Evolutionary conservation across 2,329 filamentous ascomycete species (phyloP).

Genomic region (Cercospora zeae-maydis): DNA sequence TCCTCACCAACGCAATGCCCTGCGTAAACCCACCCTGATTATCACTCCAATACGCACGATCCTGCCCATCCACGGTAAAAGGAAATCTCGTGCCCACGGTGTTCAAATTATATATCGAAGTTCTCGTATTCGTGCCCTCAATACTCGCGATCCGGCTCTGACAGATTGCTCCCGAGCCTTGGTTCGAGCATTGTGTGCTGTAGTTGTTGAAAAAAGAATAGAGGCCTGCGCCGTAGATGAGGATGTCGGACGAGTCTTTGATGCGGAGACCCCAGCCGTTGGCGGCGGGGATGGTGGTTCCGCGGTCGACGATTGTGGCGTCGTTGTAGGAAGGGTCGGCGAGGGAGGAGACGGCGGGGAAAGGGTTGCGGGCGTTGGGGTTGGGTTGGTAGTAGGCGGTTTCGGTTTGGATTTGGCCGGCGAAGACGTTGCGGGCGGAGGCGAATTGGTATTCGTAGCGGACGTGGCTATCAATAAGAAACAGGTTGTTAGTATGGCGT

Average conservation of each 20-base stretch:
- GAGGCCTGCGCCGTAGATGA: constrained; percentile 61
- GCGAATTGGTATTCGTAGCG: constrained; percentile 78
- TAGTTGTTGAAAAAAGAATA: constrained; percentile 69
- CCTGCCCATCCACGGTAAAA: constrained; percentile 45
- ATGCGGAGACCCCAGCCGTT: constrained; percentile 66
- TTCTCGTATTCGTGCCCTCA: constrained; percentile 39
- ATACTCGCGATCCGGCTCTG: constrained; percentile 50
- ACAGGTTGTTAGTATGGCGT: not conserved
- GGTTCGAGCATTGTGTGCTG: constrained; percentile 41
- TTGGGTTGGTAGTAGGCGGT: constrained; percentile 83
- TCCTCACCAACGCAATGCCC: constrained; percentile 38
- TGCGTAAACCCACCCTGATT: constrained; percentile 48
- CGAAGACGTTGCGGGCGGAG: constrained; percentile 73
- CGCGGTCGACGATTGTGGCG: constrained; percentile 31
- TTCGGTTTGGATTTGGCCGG: constrained; percentile 80
- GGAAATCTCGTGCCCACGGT: constrained; percentile 43
- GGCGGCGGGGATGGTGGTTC: constrained; percentile 37
- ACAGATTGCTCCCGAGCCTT: constrained; percentile 42
- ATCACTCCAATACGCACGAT: constrained; percentile 45
- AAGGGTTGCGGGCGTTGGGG: constrained; percentile 67
- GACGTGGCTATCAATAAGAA: constrained; percentile 37
- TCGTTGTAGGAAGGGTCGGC: constrained; percentile 67
- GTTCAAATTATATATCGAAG: constrained; percentile 44
- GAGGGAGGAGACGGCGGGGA: constrained; percentile 55
- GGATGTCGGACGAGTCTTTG: constrained; percentile 53